phyloP scores from a whole-genome alignment of 441 rosid genomes.

The Euphorbia celastroides region DNA sequence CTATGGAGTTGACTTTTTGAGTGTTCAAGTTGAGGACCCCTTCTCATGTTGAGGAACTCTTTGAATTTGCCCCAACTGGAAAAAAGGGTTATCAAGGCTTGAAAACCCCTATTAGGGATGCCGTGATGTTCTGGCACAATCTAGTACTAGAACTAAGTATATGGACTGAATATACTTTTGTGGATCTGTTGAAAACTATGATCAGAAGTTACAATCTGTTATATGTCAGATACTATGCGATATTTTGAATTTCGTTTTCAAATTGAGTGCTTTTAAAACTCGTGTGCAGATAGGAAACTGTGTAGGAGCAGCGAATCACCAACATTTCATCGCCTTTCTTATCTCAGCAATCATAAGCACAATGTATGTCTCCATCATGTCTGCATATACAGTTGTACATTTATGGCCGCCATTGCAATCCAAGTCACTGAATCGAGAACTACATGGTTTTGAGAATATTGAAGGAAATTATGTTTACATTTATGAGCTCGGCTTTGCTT shows the following conservation, averaged over 20 bases:
- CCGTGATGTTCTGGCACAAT: too few relatives aligned
- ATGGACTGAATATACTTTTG: neutral
- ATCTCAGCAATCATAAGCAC: constrained; percentile 64
- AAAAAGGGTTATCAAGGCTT: too few relatives aligned
- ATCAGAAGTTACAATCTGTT: too few relatives aligned
- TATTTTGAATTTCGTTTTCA: too few relatives aligned
- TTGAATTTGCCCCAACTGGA: too few relatives aligned
- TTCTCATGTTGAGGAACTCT: too few relatives aligned
- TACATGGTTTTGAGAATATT: constrained; percentile 28
- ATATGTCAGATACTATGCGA: too few relatives aligned
- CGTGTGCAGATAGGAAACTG: constrained; percentile 86
- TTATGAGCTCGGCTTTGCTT: constrained; percentile 44
- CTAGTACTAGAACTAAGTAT: neutral
- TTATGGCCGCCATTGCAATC: constrained; percentile 46
- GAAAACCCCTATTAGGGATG: too few relatives aligned
- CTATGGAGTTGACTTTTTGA: too few relatives aligned
- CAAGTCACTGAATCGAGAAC: constrained; percentile 20
- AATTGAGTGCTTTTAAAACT: too few relatives aligned
- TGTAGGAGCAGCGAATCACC: constrained; percentile 86
- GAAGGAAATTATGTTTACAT: constrained; percentile 40
- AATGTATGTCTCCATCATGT: constrained; percentile 48
- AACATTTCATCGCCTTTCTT: constrained; percentile 65
- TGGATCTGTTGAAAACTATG: too few relatives aligned
- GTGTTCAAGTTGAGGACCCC: too few relatives aligned
- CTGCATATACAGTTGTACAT: constrained; percentile 37